Evolutionary conservation across 1,284 basidiomycete genomes (phyloP).

Genomic region (Sanghuangporus weigelae): DNA sequence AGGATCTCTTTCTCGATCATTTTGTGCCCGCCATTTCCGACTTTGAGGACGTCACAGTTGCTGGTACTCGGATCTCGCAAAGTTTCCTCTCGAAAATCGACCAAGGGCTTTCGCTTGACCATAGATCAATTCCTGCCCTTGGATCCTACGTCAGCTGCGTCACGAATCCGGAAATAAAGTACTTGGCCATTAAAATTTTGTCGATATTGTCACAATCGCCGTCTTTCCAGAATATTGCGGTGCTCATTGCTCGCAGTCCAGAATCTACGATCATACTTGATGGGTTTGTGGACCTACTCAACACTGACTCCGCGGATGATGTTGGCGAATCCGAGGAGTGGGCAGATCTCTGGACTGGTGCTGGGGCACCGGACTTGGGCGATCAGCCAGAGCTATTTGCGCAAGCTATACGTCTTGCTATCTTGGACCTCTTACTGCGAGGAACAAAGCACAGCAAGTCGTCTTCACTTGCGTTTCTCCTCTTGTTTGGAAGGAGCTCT

Average conservation of each 20-base stretch:
- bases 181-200: slow-evolving; percentile 80
- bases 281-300: slow-evolving; percentile 72
- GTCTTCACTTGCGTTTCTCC: slow-evolving; percentile 87
- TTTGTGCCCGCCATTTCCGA: slow-evolving; percentile 77
- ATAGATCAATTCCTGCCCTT: slow-evolving; percentile 77
- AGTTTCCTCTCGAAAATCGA: slow-evolving; percentile 75
- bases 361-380: slow-evolving; percentile 56
- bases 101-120: slow-evolving; percentile 73
- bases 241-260: slow-evolving; percentile 76
- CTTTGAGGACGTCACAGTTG: slow-evolving; percentile 47
- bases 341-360: slow-evolving; percentile 61
- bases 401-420: slow-evolving; percentile 72
- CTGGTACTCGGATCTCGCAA: slow-evolving; percentile 52
- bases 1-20: slow-evolving; percentile 87
- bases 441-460: slow-evolving; percentile 68
- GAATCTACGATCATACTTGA: slow-evolving; percentile 85
- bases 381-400: slow-evolving; percentile 42
- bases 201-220: slow-evolving; percentile 56
- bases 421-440: slow-evolving; percentile 83
- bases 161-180: slow-evolving; percentile 66
- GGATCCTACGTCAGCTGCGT: slow-evolving; percentile 78
- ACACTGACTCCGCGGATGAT: slow-evolving; percentile 56
- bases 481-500: slow-evolving; percentile 68
- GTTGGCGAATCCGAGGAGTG: slow-evolving; percentile 51
- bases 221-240: slow-evolving; percentile 65